Evolutionary conservation across 2,329 filamentous ascomycete genomes (phyloP), one percentile per base, ranked within the genome.

Genomic region (Aspergillus costaricaensis): DNA sequence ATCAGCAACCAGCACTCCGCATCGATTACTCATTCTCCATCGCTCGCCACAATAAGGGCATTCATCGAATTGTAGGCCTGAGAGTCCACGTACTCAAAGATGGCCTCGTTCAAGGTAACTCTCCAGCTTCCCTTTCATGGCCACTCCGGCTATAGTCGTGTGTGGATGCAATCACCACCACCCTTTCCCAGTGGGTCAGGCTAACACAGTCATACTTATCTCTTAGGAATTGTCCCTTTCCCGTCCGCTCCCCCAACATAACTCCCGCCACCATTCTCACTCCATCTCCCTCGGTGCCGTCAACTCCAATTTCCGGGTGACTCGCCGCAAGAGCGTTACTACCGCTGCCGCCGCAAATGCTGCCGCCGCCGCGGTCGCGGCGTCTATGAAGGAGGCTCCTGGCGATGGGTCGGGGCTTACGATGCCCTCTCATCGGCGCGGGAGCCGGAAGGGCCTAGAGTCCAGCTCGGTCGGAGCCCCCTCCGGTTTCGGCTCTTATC

Each of bases 291-390:
- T 90, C 61, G 87, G 87, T 68, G 87, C 90, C 60, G 85, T 93
- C 72, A 94, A 93, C 80, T 81, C 88, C 69, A 88, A 87, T 76
- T 91, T 96, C 77, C 91, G 95, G 69, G 87, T 98, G 68, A 92
- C 91, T 69, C 91, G 94, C 72, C 88, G 95, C 70, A 98, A 98
- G 85, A 97, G 93, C 79, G 92, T 96, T 74, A 88, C 86, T 74
- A 92, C 91, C 62, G 89, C 87, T 65, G 86, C 88, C 50, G 85
- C 83, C 51, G 84, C 86, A 75, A 93, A 90, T 77, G 86, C 90
- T 49, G 88, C 90, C 17, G 91, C 90, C 15, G 67, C 62, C 81
- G 77, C 73, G 54, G 72, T 78, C 39, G 78, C 94, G 64, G 89
- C 90, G 32, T 90, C 88, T 55, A 80, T 91, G 63, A 86, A 87